A percentile compares a stretch with the other conserved stretches of the same genome.
phyloP scores from a whole-genome alignment of 441 rosid genomes.

The Bruguiera hainesii region DNA sequence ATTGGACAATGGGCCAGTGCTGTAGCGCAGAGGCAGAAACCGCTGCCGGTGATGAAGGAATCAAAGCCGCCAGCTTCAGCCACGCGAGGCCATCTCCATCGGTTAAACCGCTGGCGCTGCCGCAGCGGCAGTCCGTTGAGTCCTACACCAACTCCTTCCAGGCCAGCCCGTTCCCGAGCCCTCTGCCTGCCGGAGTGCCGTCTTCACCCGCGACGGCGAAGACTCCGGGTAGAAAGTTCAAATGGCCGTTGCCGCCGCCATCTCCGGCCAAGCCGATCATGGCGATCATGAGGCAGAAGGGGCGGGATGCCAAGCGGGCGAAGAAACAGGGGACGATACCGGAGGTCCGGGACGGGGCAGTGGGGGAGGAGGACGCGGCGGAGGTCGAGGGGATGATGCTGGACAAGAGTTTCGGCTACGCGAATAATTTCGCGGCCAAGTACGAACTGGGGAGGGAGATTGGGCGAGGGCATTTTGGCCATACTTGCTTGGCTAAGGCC shows the following conservation, averaged over 20 bases:
- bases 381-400: conserved; percentile 44
- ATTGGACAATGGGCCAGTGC: conserved; percentile 65
- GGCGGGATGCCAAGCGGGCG: conserved; percentile 50
- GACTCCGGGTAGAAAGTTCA: conserved; percentile 72
- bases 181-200: conserved; percentile 61
- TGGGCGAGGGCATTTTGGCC: conserved; percentile 97
- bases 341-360: conserved; percentile 46
- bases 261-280: conserved; percentile 92
- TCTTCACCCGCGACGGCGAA: conserved; percentile 63
- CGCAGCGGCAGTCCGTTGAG: conserved; percentile 20
- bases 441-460: conserved; percentile 89
- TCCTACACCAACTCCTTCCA: conserved; percentile 40
- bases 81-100: conserved; percentile 29
- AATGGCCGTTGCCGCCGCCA: conserved; percentile 83
- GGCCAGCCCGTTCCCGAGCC: conserved; percentile 70
- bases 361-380: conserved; percentile 31
- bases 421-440: conserved; percentile 69
- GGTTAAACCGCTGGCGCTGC: conserved; percentile 21
- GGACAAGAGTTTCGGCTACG: conserved; percentile 86
- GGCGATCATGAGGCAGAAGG: conserved; percentile 61
- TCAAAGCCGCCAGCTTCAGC: conserved; percentile 21
- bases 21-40: conserved; percentile 55
- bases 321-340: conserved; percentile 71
- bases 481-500: conserved; percentile 82
- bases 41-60: conserved; percentile 29